These are phyloP conservation scores for Ambrosia hybrid DNA, from an alignment of 140 eudicot genomes.

Conservation along the genomic window DNA sequence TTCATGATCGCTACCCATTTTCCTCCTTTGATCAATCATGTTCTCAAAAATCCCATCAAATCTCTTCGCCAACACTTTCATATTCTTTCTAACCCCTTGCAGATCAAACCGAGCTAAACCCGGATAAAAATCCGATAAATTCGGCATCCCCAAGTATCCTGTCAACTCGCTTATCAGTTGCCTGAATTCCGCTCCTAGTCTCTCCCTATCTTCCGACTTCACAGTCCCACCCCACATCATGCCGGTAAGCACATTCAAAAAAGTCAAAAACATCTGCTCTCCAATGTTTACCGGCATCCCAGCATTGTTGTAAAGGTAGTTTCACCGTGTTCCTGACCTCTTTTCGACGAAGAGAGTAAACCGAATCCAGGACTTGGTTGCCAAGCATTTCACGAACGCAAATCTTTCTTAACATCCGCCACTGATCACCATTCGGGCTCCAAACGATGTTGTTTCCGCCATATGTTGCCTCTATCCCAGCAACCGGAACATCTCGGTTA, in stretches of 20 bases:
- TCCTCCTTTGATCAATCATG: conserved; percentile 42
- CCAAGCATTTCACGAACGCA: conserved; percentile 71
- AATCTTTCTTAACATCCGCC: conserved; percentile 75
- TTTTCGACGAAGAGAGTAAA: conserved; percentile 22
- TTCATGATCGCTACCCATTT: conserved; percentile 25
- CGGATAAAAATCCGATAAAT: conserved; percentile 46
- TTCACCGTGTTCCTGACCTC: conserved; percentile 35
- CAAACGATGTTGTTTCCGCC: conserved; percentile 67
- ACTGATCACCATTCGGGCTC: conserved; percentile 58
- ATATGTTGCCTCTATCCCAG: conserved; percentile 42
- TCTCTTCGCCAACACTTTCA: conserved; percentile 29
- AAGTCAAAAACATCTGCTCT: conserved; percentile 42
- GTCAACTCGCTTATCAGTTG: conserved; percentile 21
- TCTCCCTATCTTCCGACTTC: conserved; percentile 23
- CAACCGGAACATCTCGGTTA: conserved; percentile 65
- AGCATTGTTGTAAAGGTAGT: conserved; percentile 27
- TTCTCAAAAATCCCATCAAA: conserved; percentile 36
- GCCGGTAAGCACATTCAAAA: conserved; percentile 55
- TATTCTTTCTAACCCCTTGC: conserved; percentile 27
- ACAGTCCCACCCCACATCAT: conserved; percentile 53
- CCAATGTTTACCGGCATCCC: conserved; percentile 40
- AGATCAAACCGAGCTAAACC: conserved; percentile 34
- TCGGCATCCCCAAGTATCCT: conserved; percentile 39
- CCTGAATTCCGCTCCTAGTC: conserved; percentile 29
- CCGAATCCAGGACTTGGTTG: conserved; percentile 42